Conservation (phyloP, 148 eudicot genomes). For the Fagopyrum esculentum region DNA sequence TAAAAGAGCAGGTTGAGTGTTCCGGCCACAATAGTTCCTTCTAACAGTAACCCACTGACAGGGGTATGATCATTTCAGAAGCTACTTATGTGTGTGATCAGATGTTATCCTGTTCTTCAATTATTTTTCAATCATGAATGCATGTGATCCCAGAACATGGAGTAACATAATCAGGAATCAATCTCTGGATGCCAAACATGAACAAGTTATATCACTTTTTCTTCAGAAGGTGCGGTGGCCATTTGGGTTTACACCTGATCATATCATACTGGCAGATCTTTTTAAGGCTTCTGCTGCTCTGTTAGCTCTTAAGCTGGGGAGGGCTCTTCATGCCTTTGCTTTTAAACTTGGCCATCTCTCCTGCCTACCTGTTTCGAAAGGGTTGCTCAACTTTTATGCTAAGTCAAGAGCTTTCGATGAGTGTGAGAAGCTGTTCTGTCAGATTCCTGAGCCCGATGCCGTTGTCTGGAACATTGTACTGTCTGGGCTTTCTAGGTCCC, state of each 20-base stretch:
- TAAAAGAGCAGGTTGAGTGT: background rate
- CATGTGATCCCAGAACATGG: constrained; percentile 26
- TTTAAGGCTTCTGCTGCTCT: constrained; percentile 49
- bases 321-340: constrained; percentile 41
- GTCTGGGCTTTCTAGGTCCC: constrained; percentile 56
- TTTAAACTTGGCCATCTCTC: constrained; percentile 56
- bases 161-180: constrained; percentile 23
- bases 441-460: constrained; percentile 24
- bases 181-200: constrained; percentile 19
- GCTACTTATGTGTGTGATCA: background rate
- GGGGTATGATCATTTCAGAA: background rate
- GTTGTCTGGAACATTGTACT: constrained; percentile 68
- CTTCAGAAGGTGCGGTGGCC: constrained; percentile 24
- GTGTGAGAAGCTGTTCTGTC: constrained; percentile 38
- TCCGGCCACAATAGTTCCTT: background rate
- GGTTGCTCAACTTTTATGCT: constrained; percentile 71
- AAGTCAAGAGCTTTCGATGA: constrained; percentile 46
- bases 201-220: constrained; percentile 19
- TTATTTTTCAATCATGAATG: constrained; percentile 9
- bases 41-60: background rate
- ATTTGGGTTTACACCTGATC: constrained; percentile 36
- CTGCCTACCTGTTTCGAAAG: constrained; percentile 47
- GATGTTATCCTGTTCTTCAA: background rate
- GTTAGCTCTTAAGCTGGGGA: constrained; percentile 38
- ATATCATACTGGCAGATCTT: constrained; percentile 33